Base-by-base conservation (phyloP, 2,329 filamentous ascomycete genomes). In the Xylariales sp. region DNA sequence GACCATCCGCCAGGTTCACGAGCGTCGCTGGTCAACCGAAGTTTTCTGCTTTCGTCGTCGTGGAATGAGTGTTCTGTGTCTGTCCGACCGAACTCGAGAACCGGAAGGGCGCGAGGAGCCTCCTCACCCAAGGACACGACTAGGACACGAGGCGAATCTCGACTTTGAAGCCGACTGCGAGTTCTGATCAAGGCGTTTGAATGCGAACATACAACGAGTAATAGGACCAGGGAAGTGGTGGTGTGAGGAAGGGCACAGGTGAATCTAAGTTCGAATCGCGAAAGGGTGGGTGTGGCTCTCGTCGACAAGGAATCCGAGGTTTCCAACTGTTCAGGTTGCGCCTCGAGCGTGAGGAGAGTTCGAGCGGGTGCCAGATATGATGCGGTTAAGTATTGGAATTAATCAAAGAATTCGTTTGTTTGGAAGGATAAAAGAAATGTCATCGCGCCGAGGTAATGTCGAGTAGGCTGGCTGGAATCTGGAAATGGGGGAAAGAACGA, bases 321-420 rank as follows among this genome's bases (percentile, higher is more conserved):
- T 50, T 52, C 33, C 37, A 43, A 28, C 18, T 21, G n/a, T n/a
- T n/a, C n/a, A n/a, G n/a, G n/a, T 57, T 58, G 55, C 55, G 56
- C 56, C 51, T 52, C 49, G 51, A 45, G 16, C 15, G 8, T 20
- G 43, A 53, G 48, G 44, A 51, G 48, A 50, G 50, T 52, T 51
- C 47, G 43, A 50, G 46, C 39, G 49, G 36, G 43, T 47, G 46
- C 49, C 42, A 40, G 37, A n/a, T n/a, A n/a, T n/a, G n/a, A n/a
- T n/a, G n/a, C n/a, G n/a, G n/a, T n/a, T n/a, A n/a, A n/a, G n/a
- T n/a, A n/a, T n/a, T n/a, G n/a, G n/a, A n/a, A n/a, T n/a, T n/a
- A n/a, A n/a, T n/a, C n/a, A n/a, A n/a, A n/a, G n/a, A n/a, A n/a
- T n/a, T n/a, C n/a, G n/a, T n/a, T n/a, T n/a, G n/a, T n/a, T n/a